Percentiles rank a stretch among this genome's conserved stretches.
phyloP scores from a whole-genome alignment of 2,329 filamentous ascomycete species.

The Trichoderma citrinoviride region DNA sequence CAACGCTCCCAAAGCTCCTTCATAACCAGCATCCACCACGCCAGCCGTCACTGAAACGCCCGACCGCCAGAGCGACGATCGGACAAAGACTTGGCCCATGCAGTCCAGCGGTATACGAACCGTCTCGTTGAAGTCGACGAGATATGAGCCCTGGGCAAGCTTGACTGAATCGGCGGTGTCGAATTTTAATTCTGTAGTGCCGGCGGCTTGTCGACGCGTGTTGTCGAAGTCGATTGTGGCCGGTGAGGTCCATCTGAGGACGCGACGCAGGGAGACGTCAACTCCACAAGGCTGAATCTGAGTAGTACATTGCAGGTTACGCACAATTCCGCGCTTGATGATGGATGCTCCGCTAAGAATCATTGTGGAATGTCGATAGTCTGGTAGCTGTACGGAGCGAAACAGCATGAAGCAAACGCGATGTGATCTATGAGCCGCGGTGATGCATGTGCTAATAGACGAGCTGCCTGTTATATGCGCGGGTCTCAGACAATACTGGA shows the following conservation, averaged over 20 bases:
- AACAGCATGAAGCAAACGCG: too few species aligned
- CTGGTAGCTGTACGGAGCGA: too few species aligned
- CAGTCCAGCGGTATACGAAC: not conserved
- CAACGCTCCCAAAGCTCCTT: not conserved
- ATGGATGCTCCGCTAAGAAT: not conserved
- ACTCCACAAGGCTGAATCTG: not conserved
- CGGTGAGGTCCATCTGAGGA: not conserved
- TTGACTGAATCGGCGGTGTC: too few species aligned
- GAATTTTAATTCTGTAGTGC: too few species aligned
- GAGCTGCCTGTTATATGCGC: too few species aligned
- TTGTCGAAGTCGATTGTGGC: not conserved
- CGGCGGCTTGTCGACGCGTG: not conserved
- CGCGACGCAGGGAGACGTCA: not conserved
- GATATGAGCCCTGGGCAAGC: not conserved
- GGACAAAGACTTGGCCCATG: not conserved
- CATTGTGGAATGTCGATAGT: not conserved
- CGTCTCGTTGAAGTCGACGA: not conserved
- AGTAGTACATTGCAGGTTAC: not conserved
- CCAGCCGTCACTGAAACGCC: not conserved
- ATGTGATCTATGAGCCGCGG: too few species aligned
- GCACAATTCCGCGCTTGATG: not conserved
- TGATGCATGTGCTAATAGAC: too few species aligned
- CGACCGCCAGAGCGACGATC: not conserved
- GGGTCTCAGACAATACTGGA: too few species aligned
- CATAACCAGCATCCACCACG: not conserved